phyloP scores from a whole-genome alignment of 192 early-diverging fungal genomes.

The Fimicolochytrium jonesii region DNA sequence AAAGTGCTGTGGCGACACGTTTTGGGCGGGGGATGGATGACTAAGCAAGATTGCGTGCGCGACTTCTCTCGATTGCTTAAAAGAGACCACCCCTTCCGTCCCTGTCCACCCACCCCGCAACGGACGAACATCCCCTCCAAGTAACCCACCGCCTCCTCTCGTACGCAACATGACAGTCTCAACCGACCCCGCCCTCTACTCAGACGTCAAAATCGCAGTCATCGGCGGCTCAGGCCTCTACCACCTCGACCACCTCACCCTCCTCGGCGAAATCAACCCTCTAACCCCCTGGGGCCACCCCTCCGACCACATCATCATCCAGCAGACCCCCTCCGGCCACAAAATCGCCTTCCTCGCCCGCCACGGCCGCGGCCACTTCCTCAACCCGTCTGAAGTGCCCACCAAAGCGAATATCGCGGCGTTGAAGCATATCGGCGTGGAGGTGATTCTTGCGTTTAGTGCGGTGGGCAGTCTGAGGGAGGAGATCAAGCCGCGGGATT shows the following conservation, averaged over 20 bases:
- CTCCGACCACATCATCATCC: conserved; percentile 81
- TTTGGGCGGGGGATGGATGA: no score
- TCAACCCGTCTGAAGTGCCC: conserved; percentile 87
- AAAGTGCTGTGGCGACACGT: no score
- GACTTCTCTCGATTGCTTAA: no score
- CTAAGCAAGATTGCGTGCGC: no score
- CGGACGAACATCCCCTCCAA: no score
- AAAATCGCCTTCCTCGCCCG: conserved; percentile 95
- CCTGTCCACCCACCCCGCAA: no score
- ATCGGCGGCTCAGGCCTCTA: conserved; percentile 91
- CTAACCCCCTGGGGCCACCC: conserved; percentile 81
- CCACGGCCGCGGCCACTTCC: conserved; percentile 85
- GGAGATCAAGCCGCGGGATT: conserved; percentile 90
- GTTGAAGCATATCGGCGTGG: conserved; percentile 87
- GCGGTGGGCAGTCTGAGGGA: conserved; percentile 94
- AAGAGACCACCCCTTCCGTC: no score
- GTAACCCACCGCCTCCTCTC: no score
- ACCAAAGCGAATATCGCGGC: conserved; percentile 96
- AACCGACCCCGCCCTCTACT: not conserved
- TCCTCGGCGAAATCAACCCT: conserved; percentile 79
- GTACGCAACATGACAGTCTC: no score
- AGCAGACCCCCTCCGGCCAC: conserved; percentile 60
- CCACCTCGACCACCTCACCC: conserved; percentile 72
- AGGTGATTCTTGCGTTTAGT: conserved; percentile 91
- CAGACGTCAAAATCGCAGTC: conserved; percentile 75